Conservation (phyloP, 1,284 basidiomycete genomes). For the Heterobasidion annosum region DNA sequence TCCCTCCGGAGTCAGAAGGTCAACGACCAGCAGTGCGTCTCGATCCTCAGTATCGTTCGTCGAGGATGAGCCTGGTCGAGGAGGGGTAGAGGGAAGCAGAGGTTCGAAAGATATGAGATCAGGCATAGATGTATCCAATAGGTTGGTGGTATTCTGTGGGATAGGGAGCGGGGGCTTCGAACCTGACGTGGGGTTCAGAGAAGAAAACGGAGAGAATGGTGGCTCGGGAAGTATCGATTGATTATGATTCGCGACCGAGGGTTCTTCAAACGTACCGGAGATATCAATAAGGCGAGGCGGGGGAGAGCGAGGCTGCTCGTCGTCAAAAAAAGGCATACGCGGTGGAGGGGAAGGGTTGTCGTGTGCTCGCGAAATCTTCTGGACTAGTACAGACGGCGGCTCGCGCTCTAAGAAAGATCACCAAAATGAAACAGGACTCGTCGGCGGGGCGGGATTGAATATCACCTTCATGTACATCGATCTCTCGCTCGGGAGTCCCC, state of each 20-base stretch:
- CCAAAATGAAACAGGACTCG: not conserved
- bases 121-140: not conserved
- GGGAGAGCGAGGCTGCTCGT: not conserved
- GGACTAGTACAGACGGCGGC: constrained; percentile 56
- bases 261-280: not conserved
- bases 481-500: constrained; percentile 5
- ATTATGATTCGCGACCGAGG: not conserved
- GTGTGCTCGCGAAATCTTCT: constrained; percentile 53
- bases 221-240: not conserved
- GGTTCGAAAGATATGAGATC: constrained; percentile 3
- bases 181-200: not conserved
- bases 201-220: not conserved
- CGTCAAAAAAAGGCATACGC: constrained; percentile 5
- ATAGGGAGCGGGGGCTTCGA: not conserved
- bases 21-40: not conserved
- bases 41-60: not conserved
- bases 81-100: not conserved
- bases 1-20: not conserved
- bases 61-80: not conserved
- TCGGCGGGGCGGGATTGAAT: too few species aligned
- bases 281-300: not conserved
- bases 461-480: constrained; percentile 21
- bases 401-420: constrained; percentile 26
- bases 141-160: not conserved
- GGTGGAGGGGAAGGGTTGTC: constrained; percentile 74